Base-by-base conservation (phyloP, 495 filamentous ascomycete genomes). In the Filosporella fistucella region DNA sequence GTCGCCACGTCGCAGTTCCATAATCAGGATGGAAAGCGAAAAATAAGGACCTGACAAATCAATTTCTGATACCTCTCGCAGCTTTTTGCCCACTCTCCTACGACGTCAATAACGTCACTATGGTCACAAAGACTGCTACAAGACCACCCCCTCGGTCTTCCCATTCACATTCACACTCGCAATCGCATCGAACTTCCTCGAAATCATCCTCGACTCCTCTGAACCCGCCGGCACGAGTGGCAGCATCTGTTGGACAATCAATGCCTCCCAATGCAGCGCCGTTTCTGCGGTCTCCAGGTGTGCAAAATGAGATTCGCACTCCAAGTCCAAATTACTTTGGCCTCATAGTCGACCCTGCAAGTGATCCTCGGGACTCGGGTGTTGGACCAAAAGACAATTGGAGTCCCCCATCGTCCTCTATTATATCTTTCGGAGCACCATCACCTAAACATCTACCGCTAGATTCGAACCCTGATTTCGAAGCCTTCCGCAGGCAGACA, bases 281-380 rank as follows among this genome's bases (percentile, higher is more conserved):
- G 54, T 58, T 54, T 69, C 68, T 68, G 67, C 57, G 63, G 68
- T 66, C 64, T 64, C 62, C 68, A 71, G 62, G 55, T 58, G 47
- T 60, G 66, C 51, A 54, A 6, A 52, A 53, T 24, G 69, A 72
- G 32, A 63, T 58, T 35, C 65, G 69, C 24, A 64, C 74, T 5
- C 61, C 83, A 16, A 88, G 85, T 59, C 84, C 88, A 16, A 88
- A 84, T 60, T 95, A 96, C 64, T 96, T 96, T 55, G 84, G 83
- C 36, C 72, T 93, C 38, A 67, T 72, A 23, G 66, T 86, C 42
- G 85, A 91, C 33, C 69, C 76, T 24, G 49, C 65, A 18, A 69
- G 57, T 37, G 82, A 86, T 52, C 63, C 75, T n/a, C 70, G 76
- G 43, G 73, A 80, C 39, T 85, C 84, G 1, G 72, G 70, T 38